Evolutionary conservation across 1,139 yeast genomes (phyloP).

Genomic region (Candida gigantensis): DNA sequence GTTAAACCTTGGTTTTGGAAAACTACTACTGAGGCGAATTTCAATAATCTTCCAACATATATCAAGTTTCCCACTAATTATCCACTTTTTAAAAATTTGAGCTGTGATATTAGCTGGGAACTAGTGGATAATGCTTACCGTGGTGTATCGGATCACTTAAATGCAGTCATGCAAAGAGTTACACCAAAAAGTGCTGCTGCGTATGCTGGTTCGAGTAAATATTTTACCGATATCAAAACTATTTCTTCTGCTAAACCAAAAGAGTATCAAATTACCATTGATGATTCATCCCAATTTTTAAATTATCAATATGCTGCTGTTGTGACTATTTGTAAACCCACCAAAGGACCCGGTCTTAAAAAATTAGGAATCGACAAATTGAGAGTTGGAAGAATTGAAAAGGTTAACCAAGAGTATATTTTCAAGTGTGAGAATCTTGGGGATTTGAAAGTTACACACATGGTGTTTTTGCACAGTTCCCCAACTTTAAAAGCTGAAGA

Average conservation of each 20-base stretch:
- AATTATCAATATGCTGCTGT: constrained; percentile 16
- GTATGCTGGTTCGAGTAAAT: constrained; percentile 9
- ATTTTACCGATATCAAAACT: constrained; percentile 13
- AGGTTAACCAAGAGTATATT: constrained; percentile 1
- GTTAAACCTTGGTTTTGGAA: constrained; percentile 6
- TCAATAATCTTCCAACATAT: not conserved
- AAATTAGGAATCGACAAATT: constrained; percentile 29
- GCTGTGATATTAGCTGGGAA: not conserved
- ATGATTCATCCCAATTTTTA: not conserved
- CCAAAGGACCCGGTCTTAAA: constrained; percentile 23
- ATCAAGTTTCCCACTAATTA: constrained; percentile 6
- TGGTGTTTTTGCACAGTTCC: constrained; percentile 5
- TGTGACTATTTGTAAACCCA: constrained; percentile 33
- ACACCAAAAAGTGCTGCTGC: constrained; percentile 2
- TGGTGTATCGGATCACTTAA: constrained; percentile 7
- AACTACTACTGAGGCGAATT: constrained; percentile 2
- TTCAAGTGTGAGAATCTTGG: constrained; percentile 9
- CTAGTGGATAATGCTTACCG: not conserved
- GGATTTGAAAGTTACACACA: constrained; percentile 4
- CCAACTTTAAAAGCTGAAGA: constrained; percentile 1
- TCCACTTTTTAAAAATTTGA: not conserved
- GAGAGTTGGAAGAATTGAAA: constrained; percentile 18
- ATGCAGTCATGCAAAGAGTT: constrained; percentile 6
- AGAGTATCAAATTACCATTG: constrained; percentile 6
- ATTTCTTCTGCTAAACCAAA: constrained; percentile 7